A percentile compares a stretch with the other conserved stretches of the same genome.
Evolutionary conservation across 129 eudicot genomes (phyloP).

Genomic region (Escallonia herrerae): DNA sequence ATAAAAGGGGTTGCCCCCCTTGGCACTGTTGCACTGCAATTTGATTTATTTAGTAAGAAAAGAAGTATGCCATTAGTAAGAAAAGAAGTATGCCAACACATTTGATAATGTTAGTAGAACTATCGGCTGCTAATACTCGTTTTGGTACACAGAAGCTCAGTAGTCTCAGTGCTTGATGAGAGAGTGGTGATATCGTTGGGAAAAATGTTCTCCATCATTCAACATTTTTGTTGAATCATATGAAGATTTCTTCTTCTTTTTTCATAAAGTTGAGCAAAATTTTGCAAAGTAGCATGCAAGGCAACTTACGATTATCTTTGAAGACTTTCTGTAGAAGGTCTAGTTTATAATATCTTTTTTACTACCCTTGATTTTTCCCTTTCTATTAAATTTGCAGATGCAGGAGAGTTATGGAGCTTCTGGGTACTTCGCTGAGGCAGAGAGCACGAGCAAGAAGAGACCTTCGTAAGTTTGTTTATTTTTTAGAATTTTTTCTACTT

Average conservation of each 20-base stretch:
- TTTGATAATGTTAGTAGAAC: too few relatives aligned
- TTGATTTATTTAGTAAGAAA: too few relatives aligned
- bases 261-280: not conserved
- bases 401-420: constrained; percentile 92
- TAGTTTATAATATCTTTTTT: not conserved
- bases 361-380: not conserved
- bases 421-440: constrained; percentile 76
- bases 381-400: constrained; percentile 49
- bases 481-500: not conserved
- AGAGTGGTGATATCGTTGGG: not conserved
- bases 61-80: too few relatives aligned
- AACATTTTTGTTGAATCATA: too few relatives aligned
- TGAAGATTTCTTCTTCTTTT: too few relatives aligned
- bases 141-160: not conserved
- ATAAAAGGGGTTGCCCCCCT: too few relatives aligned
- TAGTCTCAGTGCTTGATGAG: not conserved
- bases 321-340: not conserved
- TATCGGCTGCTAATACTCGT: not conserved
- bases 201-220: not conserved
- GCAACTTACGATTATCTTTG: not conserved
- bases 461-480: not conserved
- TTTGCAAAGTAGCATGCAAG: too few relatives aligned
- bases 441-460: constrained; percentile 29
- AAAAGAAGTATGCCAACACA: too few relatives aligned
- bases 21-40: too few relatives aligned